Evolutionary conservation across 208 protist species (phyloP), one percentile per base, ranked within the genome.

Genomic region (Wallacemonas collosoma): DNA sequence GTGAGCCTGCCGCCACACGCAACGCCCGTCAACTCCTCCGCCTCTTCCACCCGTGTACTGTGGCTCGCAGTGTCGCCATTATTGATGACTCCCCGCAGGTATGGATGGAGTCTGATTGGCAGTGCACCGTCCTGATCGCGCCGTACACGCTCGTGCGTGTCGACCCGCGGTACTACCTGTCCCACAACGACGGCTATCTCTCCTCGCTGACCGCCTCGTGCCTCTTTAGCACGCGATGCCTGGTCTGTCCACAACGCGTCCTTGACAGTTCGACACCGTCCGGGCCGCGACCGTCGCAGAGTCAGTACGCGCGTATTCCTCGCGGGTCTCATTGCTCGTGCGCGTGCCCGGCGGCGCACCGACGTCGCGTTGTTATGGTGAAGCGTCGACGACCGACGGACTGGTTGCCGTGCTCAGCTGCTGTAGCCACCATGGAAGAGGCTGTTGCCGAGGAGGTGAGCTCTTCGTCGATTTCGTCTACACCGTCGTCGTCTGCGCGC

Each of bases 41-140:
- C 62, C 54, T 11, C n/a, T 47, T 41, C 15, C 61, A 15, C 14
- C 17, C 41, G 14, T 15, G 8, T 43, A 26, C 65, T 2, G 36
- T 68, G 35, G 64, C 86, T 2, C 81, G 90, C 61, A 86, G 80
- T 67, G 77, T 95, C 11, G 87, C 82, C 2, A 77, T 93, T 39
- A 68, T 95, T 14, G 91, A 95, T 71, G 91, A 95, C 71, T 62
- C 82, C 0, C 86, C 87, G 44, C 91, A 94, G 54, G 82, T 91
- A 45, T 95, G 91, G 88, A 62, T 35, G 15, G 68, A 79, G 64
- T 61, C 45, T 35, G 91, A 95, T 69, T 95, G 91, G 91, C 78
- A 64, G 8, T 75, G 71, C 69, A 90, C 86, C 8, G 83, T 93
- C 6, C 45, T 72, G 54, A 73, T 94, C 62, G 75, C 78, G 7